Percentiles rank a stretch among this genome's conserved stretches.
Conservation (phyloP, 2,329 filamentous ascomycete genomes). For the Sphaerulina musiva region DNA sequence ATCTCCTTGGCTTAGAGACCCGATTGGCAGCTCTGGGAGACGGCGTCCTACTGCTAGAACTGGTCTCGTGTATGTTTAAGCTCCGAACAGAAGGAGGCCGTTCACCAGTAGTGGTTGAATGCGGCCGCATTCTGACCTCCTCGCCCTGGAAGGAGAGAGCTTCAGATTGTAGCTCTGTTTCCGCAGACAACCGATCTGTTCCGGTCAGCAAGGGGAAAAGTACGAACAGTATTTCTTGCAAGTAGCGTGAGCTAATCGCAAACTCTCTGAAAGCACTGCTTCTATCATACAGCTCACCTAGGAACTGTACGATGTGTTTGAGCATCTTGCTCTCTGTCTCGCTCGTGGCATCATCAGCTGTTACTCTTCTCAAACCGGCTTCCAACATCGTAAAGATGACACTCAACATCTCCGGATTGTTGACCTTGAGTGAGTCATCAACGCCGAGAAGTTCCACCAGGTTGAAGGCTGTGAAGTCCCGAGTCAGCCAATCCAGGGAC, state of each 20-base stretch:
- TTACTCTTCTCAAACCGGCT: conserved; percentile 66
- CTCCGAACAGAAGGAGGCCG: conserved; percentile 66
- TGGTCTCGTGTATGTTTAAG: conserved; percentile 46
- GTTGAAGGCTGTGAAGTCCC: conserved; percentile 65
- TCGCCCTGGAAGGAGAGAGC: conserved; percentile 77
- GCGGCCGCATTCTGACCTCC: conserved; percentile 74
- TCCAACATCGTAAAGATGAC: conserved; percentile 84
- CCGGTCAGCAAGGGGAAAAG: conserved; percentile 86
- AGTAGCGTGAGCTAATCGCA: conserved; percentile 69
- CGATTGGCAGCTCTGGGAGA: conserved; percentile 32
- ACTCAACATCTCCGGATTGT: conserved; percentile 69
- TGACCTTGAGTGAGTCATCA: conserved; percentile 56
- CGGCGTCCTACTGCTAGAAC: conserved; percentile 37
- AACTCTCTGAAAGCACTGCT: conserved; percentile 79
- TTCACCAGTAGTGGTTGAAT: conserved; percentile 54
- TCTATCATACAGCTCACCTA: conserved; percentile 69
- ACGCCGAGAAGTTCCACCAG: conserved; percentile 64
- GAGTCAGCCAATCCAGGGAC: conserved; percentile 62
- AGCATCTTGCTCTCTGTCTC: conserved; percentile 49
- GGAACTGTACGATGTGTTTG: conserved; percentile 69
- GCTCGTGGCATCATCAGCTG: conserved; percentile 55
- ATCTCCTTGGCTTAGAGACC: conserved; percentile 63
- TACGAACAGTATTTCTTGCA: conserved; percentile 69
- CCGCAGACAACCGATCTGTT: conserved; percentile 72
- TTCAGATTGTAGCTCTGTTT: conserved; percentile 80